Evolutionary conservation across 2,329 filamentous ascomycete genomes (phyloP).

Genomic region (Exophiala spinifera): DNA sequence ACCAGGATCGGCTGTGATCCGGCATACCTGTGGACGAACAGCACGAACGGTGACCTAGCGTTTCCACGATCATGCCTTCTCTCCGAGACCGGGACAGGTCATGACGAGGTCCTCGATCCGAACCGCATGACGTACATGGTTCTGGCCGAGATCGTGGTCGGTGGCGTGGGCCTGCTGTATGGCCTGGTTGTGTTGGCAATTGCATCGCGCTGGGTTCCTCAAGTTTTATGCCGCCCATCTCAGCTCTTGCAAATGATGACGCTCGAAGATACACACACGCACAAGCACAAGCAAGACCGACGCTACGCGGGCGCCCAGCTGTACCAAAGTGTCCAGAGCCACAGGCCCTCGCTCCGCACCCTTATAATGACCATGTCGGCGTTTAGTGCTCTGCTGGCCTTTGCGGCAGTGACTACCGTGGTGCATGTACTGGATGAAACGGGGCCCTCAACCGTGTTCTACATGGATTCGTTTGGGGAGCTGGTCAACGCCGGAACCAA

Average conservation of each 20-base stretch:
- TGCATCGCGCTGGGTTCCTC: conserved; percentile 11
- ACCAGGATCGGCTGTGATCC: conserved; percentile 5
- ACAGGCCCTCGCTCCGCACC: too few relatives aligned
- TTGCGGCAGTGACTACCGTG: too few relatives aligned
- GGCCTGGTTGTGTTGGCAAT: conserved; percentile 14
- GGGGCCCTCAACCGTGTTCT: conserved; percentile 9
- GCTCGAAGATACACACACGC: too few relatives aligned
- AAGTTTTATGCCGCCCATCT: conserved; percentile 1
- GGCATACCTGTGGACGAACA: conserved; percentile 7
- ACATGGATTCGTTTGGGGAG: conserved; percentile 9
- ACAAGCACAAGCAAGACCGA: too few relatives aligned
- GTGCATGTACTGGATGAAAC: conserved; percentile 9
- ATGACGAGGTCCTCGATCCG: conserved; percentile 10
- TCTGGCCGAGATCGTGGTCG: conserved; percentile 45
- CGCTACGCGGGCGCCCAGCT: too few relatives aligned
- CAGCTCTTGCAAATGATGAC: conserved; percentile 8
- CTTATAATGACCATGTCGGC: too few relatives aligned
- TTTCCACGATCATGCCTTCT: conserved; percentile 15
- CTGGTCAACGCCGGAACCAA: not conserved
- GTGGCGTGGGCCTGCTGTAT: conserved; percentile 45
- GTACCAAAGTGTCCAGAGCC: too few relatives aligned
- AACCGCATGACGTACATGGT: conserved; percentile 22
- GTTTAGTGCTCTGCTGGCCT: too few relatives aligned
- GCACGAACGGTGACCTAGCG: not conserved
- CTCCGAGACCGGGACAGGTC: not conserved